Evolutionary conservation across 768 basidiomycete genomes (phyloP), one percentile per base, ranked within the genome.

Genomic region (Coprinopsis cinerea): DNA sequence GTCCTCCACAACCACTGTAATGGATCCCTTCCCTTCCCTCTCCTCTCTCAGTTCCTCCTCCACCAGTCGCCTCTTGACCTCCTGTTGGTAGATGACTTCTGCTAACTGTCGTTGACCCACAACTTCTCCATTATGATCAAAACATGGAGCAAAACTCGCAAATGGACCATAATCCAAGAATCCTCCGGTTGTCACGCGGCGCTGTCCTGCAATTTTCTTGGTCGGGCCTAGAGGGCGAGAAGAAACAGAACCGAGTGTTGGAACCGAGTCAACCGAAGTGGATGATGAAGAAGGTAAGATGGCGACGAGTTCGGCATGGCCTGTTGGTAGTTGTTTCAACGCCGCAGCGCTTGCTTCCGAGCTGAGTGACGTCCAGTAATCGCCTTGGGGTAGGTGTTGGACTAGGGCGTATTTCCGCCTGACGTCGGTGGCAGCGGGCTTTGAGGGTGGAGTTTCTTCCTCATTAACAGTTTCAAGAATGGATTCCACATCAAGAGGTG

Each of bases 111-210:
- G 63, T 48, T 79, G 72, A 2, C 88, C 88, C 4, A 90, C 67
- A 57, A 87, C 78, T 43, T 78, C 75, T n/a, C 82, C 82, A 51
- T 87, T 83, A 55, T 88, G 84, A 52, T 88, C 85, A 61, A 87
- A 91, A 9, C 74, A 69, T 1, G 89, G 89, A 0, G 89, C 88
- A 64, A 92, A 92, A 59, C 78, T 83, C 5, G 87, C 67, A 58
- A 73, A 85, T 11, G 75, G 73, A 0, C 89, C 90, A 58, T 92
- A 92, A 63, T 92, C 85, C 5, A 92, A 69, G 60, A 91, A 91
- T 0, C 73, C 64, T 47, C 85, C 87, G 23, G 80, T 73, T 37
- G 79, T 76, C 30, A 89, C 64, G 22, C 72, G 73, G 36, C 85
- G 78, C 14, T 79, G 69, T 0, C 71, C 63, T 1, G 76, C 75